Evolutionary conservation across 495 filamentous ascomycete species (phyloP), one percentile per base, ranked within the genome.

Genomic region (Neurospora sp.): DNA sequence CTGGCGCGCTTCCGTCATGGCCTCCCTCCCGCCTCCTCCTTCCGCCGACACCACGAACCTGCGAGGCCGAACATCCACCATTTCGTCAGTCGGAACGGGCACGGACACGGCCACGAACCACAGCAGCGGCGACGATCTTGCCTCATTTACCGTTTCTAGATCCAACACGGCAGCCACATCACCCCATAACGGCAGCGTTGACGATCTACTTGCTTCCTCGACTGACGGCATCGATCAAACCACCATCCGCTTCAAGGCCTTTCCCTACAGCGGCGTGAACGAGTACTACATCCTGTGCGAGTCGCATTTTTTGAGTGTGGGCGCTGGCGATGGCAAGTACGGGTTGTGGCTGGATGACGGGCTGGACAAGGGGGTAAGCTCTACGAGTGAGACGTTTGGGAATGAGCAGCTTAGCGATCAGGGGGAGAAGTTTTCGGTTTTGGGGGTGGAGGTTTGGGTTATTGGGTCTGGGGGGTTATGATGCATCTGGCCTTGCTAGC

Each of bases 211-310:
- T 16, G 12, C 27, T 16, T 6, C 7, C 45, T 71, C 8, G 71
- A 39, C 47, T 47, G 37, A 0, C 75, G 77, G 16, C 69, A 77
- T 39, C 0, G 18, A 3, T 10, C 69, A 72, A n/a, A 79, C 84
- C 69, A 85, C 90, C 39, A 91, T 97, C 76, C 90, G 93, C 8
- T 98, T 99, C 87, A 97, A 97, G 81, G 95, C 95, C 0, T 99
- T 98, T 80, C 94, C 94, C 1, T 98, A 98, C 77, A 94, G 91
- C 73, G 96, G 96, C 8, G 88, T 95, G 18, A 99, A 99, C 81
- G 96, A 98, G 80, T 97, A 97, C 79, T 90, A 96, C 85, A 96
- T 98, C 75, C 91, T 95, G 75, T 98, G 95, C 83, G 93, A 97
- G 79, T 85, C 87, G 35, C 88, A 89, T n/a, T 98, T 90, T 78